A percentile compares a stretch with the other conserved stretches of the same genome.
Evolutionary conservation across 2,329 filamentous ascomycete genomes (phyloP).

Genomic region (Diplodia mutila): DNA sequence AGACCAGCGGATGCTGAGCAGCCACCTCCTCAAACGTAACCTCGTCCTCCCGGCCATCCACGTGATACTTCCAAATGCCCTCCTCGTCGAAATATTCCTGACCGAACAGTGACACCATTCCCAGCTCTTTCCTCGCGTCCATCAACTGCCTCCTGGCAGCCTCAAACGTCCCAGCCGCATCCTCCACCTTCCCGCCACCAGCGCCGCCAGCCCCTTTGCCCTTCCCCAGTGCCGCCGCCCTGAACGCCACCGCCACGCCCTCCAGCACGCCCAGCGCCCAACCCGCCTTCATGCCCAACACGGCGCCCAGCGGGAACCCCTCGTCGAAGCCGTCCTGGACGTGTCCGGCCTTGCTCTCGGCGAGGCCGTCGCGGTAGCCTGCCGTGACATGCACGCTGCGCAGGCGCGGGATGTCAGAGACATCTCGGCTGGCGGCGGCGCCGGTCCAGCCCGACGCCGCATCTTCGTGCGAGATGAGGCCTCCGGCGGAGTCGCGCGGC

Average conservation of each 20-base stretch:
- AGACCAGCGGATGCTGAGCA: conserved; percentile 67
- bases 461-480: too few relatives aligned
- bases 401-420: conserved; percentile 74
- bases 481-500: not conserved
- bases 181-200: conserved; percentile 29
- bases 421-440: conserved; percentile 46
- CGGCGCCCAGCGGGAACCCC: conserved; percentile 82
- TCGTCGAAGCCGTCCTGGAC: conserved; percentile 92
- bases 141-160: conserved; percentile 40
- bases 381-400: conserved; percentile 77
- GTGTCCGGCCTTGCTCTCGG: conserved; percentile 71
- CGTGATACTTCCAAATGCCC: conserved; percentile 71
- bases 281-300: conserved; percentile 74
- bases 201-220: conserved; percentile 28
- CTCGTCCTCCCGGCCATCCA: conserved; percentile 47
- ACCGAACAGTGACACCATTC: conserved; percentile 65
- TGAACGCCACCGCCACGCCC: conserved; percentile 62
- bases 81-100: conserved; percentile 69
- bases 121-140: conserved; percentile 62
- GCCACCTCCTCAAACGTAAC: conserved; percentile 55
- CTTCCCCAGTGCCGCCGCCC: conserved; percentile 31
- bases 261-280: conserved; percentile 77
- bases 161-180: conserved; percentile 10
- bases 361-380: conserved; percentile 88
- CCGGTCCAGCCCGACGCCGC: not conserved